Base-by-base conservation (phyloP, 2,329 filamentous ascomycete genomes). In the Aureobasidium sp. region DNA sequence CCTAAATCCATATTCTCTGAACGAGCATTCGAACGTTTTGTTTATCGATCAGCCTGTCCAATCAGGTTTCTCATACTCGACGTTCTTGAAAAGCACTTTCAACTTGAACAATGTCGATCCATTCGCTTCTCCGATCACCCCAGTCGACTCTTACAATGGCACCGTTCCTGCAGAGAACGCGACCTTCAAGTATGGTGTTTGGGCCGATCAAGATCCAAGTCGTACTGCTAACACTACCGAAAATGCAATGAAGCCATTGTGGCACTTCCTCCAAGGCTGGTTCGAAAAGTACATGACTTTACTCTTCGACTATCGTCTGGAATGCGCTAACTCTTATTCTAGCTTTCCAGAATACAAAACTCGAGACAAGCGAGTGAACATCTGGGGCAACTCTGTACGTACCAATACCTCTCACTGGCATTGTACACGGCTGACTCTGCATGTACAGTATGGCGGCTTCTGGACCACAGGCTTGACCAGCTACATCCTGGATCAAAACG, bases 381-480 rank as follows among this genome's bases (percentile, higher is more conserved):
- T 52, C 4, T 52, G 49, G 49, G 49, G 49, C 7, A 52, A 52
- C 7, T 52, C 49, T 8, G 49, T 52, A 27, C 2, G 49, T 35
- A 15, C 0, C 8, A 11, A 0, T 3, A 3, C 29, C 24, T 6
- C 7, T 17, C 3, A 33, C 1, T 11, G 0, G 17, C 3, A 4
- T 17, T 15, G 2, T 22, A 11, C 45, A 63, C 17, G 56, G 53
- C 15, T 65, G 64, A 5, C 19, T 42, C 17, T 62, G 67, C 53
- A 63, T 48, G 9, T 66, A 2, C 53, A 52, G 6, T 72, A 71
- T 39, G 68, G 66, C 12, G 88, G 87, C 12, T 81, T 84, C 62
- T 90, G 87, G 67, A 86, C 84, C 0, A 85, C 85, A 1, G 75
- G 81, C 4, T 86, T 87, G 65, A 83, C 84, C 15, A 68, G 74